Evolutionary conservation across 176 grass and related monocot species (phyloP), one percentile per base, ranked within the genome.

Genomic region (Saccharum officinarum): DNA sequence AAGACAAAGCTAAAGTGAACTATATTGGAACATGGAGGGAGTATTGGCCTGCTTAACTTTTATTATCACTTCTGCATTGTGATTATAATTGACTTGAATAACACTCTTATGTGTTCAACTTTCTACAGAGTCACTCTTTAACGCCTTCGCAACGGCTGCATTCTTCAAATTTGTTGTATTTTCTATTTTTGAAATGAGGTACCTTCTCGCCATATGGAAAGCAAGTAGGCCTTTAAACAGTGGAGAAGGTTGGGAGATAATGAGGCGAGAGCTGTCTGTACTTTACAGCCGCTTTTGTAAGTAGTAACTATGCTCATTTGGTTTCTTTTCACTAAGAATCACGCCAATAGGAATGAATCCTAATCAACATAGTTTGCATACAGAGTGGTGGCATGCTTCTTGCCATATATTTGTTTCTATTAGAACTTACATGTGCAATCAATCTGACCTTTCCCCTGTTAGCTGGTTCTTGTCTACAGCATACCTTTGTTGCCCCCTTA

Each of bases 261-360:
- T 99, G 94, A 90, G 97, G 45, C 90, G 94, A 54, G 97, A 99
- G 77, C 85, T 99, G 22, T 99, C 97, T 79, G 92, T 97, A 68
- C 93, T 99, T 34, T 99, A 99, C 90, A 94, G 97, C 84, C 97
- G 97, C 87, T 99, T 99, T 86, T 99, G 97, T 99, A 91, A 92
- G 93, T 97, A 20, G 38, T 86, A 83, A 82, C 68, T 88, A 45
- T 52, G 54, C 57, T 88, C 22, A 33, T 69, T 42, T 37, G 20
- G 62, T 75, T 81, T 89, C 7, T 64, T 79, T 26, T 63, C 11
- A 7, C 12, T 59, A 71, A 64, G 30, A 84, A 76, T 64, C 34
- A 80, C 5, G 7, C 34, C 22, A 80, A 52, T 47, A 76, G 69
- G 16, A 73, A 63, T 71, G 8, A 50, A 18, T 66, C 78, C 30